A percentile compares a stretch with the other conserved stretches of the same genome.
Evolutionary conservation across 805 yeast species (phyloP).

Genomic region (Schwanniomyces pseudopolymorphus): DNA sequence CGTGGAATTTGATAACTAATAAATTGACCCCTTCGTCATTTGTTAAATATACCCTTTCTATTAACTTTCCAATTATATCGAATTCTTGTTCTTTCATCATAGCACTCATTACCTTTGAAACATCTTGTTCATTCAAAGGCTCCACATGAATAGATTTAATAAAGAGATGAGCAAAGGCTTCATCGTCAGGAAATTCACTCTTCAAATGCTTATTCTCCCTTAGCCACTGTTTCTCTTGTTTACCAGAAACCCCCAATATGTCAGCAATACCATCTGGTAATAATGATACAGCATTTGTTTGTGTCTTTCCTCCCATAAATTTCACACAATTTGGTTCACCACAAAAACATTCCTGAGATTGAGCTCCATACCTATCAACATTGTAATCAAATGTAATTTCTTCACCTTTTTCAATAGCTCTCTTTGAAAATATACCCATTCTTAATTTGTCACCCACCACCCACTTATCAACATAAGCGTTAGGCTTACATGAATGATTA

Average conservation of each 20-base stretch:
- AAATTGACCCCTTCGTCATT: conserved; percentile 50
- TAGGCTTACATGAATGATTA: conserved; percentile 94
- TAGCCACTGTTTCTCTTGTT: conserved; percentile 71
- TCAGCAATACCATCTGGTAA: conserved; percentile 82
- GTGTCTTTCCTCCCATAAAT: conserved; percentile 94
- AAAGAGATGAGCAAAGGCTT: conserved; percentile 62
- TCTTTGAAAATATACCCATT: conserved; percentile 93
- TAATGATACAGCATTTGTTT: conserved; percentile 83
- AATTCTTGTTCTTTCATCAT: conserved; percentile 74
- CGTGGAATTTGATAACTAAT: conserved; percentile 75
- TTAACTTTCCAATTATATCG: conserved; percentile 60
- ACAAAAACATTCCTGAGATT: conserved; percentile 91
- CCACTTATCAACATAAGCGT: conserved; percentile 96
- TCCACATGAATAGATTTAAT: conserved; percentile 56
- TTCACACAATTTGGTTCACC: conserved; percentile 92
- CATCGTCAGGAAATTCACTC: conserved; percentile 52
- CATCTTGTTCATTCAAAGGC: conserved; percentile 56
- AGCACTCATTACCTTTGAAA: conserved; percentile 77
- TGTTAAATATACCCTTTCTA: conserved; percentile 63
- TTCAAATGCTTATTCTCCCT: conserved; percentile 54
- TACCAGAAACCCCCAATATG: conserved; percentile 74
- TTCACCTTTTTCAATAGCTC: conserved; percentile 72
- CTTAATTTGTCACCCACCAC: conserved; percentile 85
- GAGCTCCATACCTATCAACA: conserved; percentile 95
- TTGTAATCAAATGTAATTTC: conserved; percentile 92